These are phyloP conservation scores for Diaporthe velutina DNA, from an alignment of 2,329 filamentous ascomycete species.

Conservation along the genomic window DNA sequence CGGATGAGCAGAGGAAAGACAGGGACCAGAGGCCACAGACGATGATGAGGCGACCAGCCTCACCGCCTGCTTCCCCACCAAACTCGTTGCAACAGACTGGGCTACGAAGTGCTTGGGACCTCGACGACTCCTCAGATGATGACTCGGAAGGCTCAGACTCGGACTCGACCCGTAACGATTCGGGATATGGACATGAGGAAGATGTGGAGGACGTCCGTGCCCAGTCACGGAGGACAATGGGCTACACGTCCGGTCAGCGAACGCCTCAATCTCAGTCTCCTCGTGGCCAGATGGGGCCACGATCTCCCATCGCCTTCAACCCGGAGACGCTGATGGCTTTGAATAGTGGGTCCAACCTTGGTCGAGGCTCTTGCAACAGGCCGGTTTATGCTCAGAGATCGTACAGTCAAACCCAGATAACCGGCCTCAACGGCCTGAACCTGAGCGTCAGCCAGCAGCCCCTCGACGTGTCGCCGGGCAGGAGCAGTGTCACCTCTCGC, in stretches of 20 bases:
- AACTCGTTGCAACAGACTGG: constrained; percentile 48
- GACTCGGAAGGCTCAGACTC: constrained; percentile 54
- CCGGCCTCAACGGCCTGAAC: constrained; percentile 20
- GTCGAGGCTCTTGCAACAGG: constrained; percentile 54
- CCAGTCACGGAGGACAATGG: constrained; percentile 62
- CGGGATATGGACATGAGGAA: constrained; percentile 54
- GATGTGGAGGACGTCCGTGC: constrained; percentile 55
- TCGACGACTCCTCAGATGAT: constrained; percentile 61
- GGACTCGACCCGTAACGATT: constrained; percentile 54
- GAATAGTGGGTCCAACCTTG: constrained; percentile 45
- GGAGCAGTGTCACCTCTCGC: constrained; percentile 31
- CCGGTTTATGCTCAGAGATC: constrained; percentile 59
- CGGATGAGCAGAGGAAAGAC: constrained; percentile 63
- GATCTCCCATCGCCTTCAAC: constrained; percentile 50
- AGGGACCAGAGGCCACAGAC: constrained; percentile 50
- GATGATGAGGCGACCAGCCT: constrained; percentile 34
- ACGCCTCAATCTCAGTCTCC: constrained; percentile 52
- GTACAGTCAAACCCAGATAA: constrained; percentile 58
- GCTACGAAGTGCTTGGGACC: constrained; percentile 64
- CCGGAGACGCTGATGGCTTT: constrained; percentile 49
- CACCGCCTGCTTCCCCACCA: constrained; percentile 22
- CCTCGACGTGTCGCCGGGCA: constrained; percentile 25
- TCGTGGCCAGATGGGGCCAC: constrained; percentile 40
- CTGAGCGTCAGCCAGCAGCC: constrained; percentile 17
- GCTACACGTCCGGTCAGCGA: constrained; percentile 62